Evolutionary conservation across 768 basidiomycete genomes (phyloP).

Genomic region (Coprinopsis sp.): DNA sequence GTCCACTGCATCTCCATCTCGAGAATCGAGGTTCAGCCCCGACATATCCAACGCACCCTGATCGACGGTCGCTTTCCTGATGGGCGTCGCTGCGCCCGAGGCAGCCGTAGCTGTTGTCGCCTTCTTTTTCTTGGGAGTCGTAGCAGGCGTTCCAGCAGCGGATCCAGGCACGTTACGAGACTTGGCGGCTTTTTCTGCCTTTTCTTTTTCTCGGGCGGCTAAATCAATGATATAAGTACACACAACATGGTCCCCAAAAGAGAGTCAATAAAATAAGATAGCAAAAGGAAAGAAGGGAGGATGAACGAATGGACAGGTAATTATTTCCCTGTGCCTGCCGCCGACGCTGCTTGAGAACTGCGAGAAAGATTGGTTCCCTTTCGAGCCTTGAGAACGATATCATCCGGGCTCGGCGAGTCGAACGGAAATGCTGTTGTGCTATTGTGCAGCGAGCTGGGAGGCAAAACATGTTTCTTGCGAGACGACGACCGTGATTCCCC

Average conservation of each 20-base stretch:
- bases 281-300: slow-evolving; percentile 13
- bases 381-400: slow-evolving; percentile 76
- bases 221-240: slow-evolving; percentile 38
- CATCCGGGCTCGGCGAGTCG: slow-evolving; percentile 88
- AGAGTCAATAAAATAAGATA: slow-evolving; percentile 15
- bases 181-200: slow-evolving; percentile 53
- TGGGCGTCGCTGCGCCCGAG: slow-evolving; percentile 42
- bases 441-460: slow-evolving; percentile 7
- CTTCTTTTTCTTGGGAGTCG: slow-evolving; percentile 45
- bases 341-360: slow-evolving; percentile 13
- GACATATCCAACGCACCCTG: slow-evolving; percentile 68
- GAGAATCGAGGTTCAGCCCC: slow-evolving; percentile 59
- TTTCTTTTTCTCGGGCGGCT: slow-evolving; percentile 82
- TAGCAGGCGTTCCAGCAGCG: slow-evolving; percentile 39
- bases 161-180: slow-evolving; percentile 41
- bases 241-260: slow-evolving; percentile 19
- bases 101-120: slow-evolving; percentile 26
- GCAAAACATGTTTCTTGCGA: slow-evolving; percentile 18
- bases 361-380: slow-evolving; percentile 50
- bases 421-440: slow-evolving; percentile 53
- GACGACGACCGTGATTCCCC: slow-evolving; percentile 15
- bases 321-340: slow-evolving; percentile 15
- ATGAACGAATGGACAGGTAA: slow-evolving; percentile 16
- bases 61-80: slow-evolving; percentile 35
- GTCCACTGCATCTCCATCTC: slow-evolving; percentile 34